phyloP scores from a whole-genome alignment of 1,284 basidiomycete genomes.

The Cryptococcus sp. region DNA sequence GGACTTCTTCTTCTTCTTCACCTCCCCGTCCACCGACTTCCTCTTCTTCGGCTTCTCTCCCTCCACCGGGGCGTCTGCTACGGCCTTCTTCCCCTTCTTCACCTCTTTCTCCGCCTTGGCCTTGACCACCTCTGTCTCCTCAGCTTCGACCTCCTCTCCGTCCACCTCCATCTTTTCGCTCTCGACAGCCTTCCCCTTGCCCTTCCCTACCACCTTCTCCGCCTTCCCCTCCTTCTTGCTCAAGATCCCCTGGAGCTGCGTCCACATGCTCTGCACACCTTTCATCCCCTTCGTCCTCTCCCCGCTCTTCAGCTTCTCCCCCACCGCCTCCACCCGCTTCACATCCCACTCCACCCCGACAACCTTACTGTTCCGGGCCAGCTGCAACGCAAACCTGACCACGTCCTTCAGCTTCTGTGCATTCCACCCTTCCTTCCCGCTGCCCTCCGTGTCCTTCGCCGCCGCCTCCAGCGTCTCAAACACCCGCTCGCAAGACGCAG shows the following conservation, averaged over 20 bases:
- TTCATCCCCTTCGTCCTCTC: slow-evolving; percentile 54
- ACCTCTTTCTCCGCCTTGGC: slow-evolving; percentile 12
- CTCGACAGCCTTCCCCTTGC: slow-evolving; percentile 3
- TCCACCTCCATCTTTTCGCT: slow-evolving; percentile 15
- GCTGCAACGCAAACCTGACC: slow-evolving; percentile 66
- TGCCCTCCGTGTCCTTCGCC: slow-evolving; percentile 23
- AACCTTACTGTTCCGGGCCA: slow-evolving; percentile 63
- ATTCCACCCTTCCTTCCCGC: slow-evolving; percentile 52
- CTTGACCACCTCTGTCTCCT: not conserved
- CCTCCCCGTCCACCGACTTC: slow-evolving; percentile 17
- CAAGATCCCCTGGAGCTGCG: slow-evolving; percentile 52
- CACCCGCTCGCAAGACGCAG: slow-evolving; percentile 58
- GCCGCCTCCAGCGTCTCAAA: slow-evolving; percentile 57
- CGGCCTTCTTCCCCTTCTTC: slow-evolving; percentile 19
- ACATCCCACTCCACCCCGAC: slow-evolving; percentile 53
- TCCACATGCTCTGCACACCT: slow-evolving; percentile 55
- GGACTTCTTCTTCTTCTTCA: slow-evolving; percentile 11
- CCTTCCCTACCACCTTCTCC: slow-evolving; percentile 17
- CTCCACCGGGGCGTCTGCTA: slow-evolving; percentile 8
- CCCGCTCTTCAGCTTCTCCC: slow-evolving; percentile 48
- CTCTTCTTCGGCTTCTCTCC: slow-evolving; percentile 19
- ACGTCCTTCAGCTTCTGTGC: slow-evolving; percentile 73
- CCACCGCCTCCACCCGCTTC: slow-evolving; percentile 51
- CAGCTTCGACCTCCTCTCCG: slow-evolving; percentile 5
- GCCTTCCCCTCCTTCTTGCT: slow-evolving; percentile 24